These are phyloP conservation scores for Brassica rapa DNA, from an alignment of 345 rosid species.

Conservation along the genomic window DNA sequence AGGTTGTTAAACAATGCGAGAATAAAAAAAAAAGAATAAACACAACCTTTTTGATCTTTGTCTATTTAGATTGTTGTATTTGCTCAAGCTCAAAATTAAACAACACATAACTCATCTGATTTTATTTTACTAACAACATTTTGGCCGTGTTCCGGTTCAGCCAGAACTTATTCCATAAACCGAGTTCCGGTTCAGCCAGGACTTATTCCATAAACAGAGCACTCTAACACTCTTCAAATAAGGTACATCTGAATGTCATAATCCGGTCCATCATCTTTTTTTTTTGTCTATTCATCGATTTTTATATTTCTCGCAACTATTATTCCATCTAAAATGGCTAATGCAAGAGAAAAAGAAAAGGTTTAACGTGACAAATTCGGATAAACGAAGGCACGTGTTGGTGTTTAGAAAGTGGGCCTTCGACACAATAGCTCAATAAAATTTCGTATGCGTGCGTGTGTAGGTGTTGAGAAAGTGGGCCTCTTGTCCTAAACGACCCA, in stretches of 20 bases:
- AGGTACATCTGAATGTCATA: conserved; percentile 43
- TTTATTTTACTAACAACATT: conserved; percentile 2
- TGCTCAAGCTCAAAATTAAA: conserved; percentile 18
- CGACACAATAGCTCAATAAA: conserved; percentile 17
- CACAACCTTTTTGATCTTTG: not conserved
- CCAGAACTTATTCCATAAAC: conserved; percentile 4
- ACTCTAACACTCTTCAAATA: conserved; percentile 24
- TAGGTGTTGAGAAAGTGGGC: conserved; percentile 5
- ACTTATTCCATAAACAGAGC: conserved; percentile 19
- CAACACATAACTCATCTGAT: conserved; percentile 16
- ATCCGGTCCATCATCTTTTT: conserved; percentile 40
- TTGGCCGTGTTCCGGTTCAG: conserved; percentile 10
- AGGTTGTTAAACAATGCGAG: conserved; percentile 14
- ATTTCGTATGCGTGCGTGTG: not conserved
- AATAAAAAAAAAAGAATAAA: not conserved
- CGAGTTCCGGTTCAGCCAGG: not conserved
- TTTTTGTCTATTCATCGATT: not conserved
- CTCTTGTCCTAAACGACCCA: conserved; percentile 22
- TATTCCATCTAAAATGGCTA: not conserved
- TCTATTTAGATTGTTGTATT: not conserved
- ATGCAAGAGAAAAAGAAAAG: not conserved
- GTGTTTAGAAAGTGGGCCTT: conserved; percentile 20
- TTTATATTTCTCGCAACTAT: not conserved
- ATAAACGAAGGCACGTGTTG: not conserved
- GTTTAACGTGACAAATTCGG: not conserved